phyloP scores from a whole-genome alignment of 2,329 filamentous ascomycete genomes.

The Kalmusia sp. region DNA sequence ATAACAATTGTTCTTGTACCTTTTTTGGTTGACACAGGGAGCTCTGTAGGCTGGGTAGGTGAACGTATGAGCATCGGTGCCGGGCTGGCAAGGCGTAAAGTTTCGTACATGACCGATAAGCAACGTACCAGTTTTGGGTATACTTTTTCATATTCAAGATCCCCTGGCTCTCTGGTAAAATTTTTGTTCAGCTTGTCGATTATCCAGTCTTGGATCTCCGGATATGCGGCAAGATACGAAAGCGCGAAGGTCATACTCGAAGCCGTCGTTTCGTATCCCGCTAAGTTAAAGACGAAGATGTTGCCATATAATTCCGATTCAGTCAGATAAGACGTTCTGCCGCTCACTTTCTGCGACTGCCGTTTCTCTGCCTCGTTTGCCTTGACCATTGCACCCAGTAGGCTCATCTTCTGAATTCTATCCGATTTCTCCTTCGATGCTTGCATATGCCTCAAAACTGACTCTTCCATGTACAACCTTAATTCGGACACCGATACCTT shows the following conservation, averaged over 20 bases:
- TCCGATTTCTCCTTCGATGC: conserved; percentile 6
- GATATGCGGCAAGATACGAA: conserved; percentile 53
- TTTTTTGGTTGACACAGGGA: conserved; percentile 13
- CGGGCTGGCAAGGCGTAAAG: conserved; percentile 17
- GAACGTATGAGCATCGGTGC: conserved; percentile 23
- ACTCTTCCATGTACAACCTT: conserved; percentile 26
- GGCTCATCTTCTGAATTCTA: conserved; percentile 24
- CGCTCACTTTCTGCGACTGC: conserved; percentile 1
- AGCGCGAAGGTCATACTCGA: conserved; percentile 53
- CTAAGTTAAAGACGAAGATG: conserved; percentile 24
- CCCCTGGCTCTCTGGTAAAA: conserved; percentile 22
- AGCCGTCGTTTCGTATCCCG: conserved; percentile 44
- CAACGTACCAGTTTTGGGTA: conserved; percentile 54
- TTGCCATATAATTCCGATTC: conserved; percentile 26
- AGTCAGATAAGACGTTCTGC: conserved; percentile 13
- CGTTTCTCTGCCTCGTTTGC: conserved; percentile 27
- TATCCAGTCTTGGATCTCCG: conserved; percentile 55
- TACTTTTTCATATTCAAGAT: conserved; percentile 24
- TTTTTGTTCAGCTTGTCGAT: conserved; percentile 46
- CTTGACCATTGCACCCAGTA: conserved; percentile 21
- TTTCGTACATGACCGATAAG: conserved; percentile 53
- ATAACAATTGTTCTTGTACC: conserved; percentile 12
- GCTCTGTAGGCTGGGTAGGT: conserved; percentile 3
- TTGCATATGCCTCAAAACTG: conserved; percentile 21
- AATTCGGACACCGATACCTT: conserved; percentile 21